Percentiles rank a stretch among this genome's conserved stretches.
Evolutionary conservation across 768 basidiomycete species (phyloP).

Genomic region (Leccinum subtestaceum): DNA sequence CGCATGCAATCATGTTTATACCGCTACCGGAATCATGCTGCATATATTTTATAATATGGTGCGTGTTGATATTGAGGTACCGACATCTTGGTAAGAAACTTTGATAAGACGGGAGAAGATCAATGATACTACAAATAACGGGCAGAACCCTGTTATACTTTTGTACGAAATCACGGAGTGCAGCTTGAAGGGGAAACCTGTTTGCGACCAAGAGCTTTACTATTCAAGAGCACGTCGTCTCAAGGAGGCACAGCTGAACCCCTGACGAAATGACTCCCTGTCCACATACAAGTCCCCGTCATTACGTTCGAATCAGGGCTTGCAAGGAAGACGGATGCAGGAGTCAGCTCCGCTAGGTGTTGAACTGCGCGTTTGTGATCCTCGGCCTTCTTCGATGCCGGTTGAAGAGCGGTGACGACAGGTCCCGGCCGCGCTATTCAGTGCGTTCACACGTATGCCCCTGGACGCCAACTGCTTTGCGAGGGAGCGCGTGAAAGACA

Average conservation of each 20-base stretch:
- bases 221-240: conserved; percentile 13
- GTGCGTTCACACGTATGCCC: conserved; percentile 54
- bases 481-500: conserved; percentile 54
- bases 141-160: conserved; percentile 3
- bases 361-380: conserved; percentile 47
- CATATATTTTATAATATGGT: background rate
- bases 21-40: background rate
- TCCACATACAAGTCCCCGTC: conserved; percentile 40
- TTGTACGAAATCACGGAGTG: background rate
- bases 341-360: conserved; percentile 50
- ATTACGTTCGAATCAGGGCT: conserved; percentile 39
- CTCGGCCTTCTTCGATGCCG: conserved; percentile 48
- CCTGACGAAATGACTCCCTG: background rate
- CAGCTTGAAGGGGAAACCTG: background rate
- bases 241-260: background rate
- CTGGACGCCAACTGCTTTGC: conserved; percentile 51
- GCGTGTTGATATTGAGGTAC: conserved; percentile 1
- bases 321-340: conserved; percentile 56
- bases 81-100: conserved; percentile 5
- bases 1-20: conserved; percentile 1
- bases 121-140: background rate
- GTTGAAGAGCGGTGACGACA: conserved; percentile 57
- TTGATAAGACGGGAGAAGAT: conserved; percentile 6
- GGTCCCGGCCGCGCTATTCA: conserved; percentile 45
- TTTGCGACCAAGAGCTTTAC: conserved; percentile 1